phyloP scores from a whole-genome alignment of 1,139 yeast genomes.

The Geotrichum candidum region DNA sequence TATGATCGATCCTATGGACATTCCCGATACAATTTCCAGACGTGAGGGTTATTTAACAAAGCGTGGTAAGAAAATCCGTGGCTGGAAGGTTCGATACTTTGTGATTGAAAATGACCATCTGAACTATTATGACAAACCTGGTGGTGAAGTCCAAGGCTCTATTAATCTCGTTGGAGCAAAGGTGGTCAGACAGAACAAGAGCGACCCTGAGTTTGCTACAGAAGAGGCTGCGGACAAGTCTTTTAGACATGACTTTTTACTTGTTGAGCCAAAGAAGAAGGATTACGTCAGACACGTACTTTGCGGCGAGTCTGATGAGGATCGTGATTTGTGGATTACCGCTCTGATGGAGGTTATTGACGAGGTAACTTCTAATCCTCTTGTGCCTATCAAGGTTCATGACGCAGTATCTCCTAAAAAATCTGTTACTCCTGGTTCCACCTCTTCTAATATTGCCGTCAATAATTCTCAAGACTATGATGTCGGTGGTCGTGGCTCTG shows the following conservation, averaged over 20 bases:
- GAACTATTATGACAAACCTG: conserved; percentile 56
- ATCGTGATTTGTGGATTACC: conserved; percentile 73
- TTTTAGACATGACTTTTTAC: conserved; percentile 68
- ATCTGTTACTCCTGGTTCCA: not conserved
- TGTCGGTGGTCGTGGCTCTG: not conserved
- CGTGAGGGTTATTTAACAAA: conserved; percentile 69
- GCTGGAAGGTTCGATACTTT: conserved; percentile 75
- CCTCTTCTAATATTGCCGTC: not conserved
- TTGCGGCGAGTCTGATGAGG: conserved; percentile 77
- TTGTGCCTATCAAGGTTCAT: not conserved
- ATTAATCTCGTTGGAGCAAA: conserved; percentile 56
- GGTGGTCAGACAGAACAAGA: conserved; percentile 55
- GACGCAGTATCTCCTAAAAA: conserved; percentile 1
- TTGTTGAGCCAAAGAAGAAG: conserved; percentile 57
- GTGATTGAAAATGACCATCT: conserved; percentile 60
- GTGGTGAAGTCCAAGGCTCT: conserved; percentile 53
- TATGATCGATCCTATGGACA: conserved; percentile 59
- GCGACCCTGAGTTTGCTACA: conserved; percentile 30
- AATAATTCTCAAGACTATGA: not conserved
- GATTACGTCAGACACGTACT: conserved; percentile 60
- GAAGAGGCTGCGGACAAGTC: conserved; percentile 52
- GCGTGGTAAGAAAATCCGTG: conserved; percentile 53
- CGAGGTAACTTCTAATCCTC: conserved; percentile 2
- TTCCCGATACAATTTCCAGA: conserved; percentile 49
- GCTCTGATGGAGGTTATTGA: conserved; percentile 46